phyloP scores from a whole-genome alignment of 495 filamentous ascomycete species.

The Aspergillus leporis region DNA sequence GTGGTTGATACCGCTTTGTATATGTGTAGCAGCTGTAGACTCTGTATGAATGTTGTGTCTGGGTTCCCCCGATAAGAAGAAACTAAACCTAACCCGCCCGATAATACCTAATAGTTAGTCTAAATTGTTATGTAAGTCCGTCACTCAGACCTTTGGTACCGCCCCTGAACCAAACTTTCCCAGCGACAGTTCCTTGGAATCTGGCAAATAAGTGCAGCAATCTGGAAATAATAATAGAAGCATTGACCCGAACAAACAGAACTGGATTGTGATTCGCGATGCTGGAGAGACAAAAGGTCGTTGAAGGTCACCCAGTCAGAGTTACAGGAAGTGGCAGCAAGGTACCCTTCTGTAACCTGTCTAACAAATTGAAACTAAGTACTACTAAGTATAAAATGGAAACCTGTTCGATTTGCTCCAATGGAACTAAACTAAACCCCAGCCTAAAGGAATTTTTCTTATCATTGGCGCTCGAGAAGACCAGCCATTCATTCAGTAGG shows the following conservation, averaged over 20 bases:
- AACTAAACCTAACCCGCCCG: no score
- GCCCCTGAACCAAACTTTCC: conserved; percentile 3
- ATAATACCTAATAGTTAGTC: no score
- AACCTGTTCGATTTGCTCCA: background rate
- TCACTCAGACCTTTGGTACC: background rate
- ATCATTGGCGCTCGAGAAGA: background rate
- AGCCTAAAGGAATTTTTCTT: background rate
- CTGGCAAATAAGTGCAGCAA: background rate
- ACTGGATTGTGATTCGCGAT: background rate
- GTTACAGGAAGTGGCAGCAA: background rate
- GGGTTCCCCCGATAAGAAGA: no score
- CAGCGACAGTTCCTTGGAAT: background rate
- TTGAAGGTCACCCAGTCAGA: background rate
- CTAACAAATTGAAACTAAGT: background rate
- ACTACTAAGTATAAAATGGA: no score
- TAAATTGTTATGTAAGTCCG: conserved; percentile 2
- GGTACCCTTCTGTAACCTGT: background rate
- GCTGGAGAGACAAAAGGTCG: background rate
- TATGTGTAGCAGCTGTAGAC: no score
- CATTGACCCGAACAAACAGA: background rate
- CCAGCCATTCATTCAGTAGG: background rate
- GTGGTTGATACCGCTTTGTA: no score
- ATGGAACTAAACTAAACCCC: conserved; percentile 1
- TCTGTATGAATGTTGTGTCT: background rate
- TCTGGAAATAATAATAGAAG: background rate